A percentile compares a stretch with the other conserved stretches of the same genome.
phyloP scores from a whole-genome alignment of 2,329 filamentous ascomycete species.

The Chaetomium globosum region DNA sequence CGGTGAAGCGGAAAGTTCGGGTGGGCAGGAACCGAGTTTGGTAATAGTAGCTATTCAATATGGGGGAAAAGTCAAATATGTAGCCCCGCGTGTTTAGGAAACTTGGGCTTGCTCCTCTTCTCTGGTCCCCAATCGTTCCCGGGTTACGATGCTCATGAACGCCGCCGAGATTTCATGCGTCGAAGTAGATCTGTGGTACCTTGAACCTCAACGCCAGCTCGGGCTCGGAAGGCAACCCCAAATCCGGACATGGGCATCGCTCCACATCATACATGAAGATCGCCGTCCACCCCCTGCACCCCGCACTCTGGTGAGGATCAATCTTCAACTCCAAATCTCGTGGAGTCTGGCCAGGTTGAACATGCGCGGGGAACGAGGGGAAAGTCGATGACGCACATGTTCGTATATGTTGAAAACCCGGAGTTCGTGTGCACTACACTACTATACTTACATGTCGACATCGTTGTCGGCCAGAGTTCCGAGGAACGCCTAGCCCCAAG shows the following conservation, averaged over 20 bases:
- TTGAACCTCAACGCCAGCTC: neutral
- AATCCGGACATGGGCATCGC: neutral
- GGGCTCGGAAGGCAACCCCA: slow-evolving; percentile 5
- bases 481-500: neutral
- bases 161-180: neutral
- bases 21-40: too few relatives aligned
- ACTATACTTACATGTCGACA: neutral
- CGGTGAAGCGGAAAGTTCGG: neutral
- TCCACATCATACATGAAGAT: neutral
- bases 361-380: neutral
- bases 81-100: neutral
- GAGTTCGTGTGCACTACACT: neutral
- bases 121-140: neutral
- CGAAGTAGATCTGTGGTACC: neutral
- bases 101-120: neutral
- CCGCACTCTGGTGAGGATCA: neutral
- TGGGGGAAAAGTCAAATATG: neutral
- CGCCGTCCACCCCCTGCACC: neutral
- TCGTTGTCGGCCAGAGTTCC: neutral
- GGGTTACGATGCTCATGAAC: neutral
- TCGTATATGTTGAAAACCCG: neutral
- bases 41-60: neutral
- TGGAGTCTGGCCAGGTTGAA: neutral
- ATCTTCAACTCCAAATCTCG: neutral
- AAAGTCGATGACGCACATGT: neutral